These are phyloP conservation scores for Colletotrichum shisoi DNA, from an alignment of 2,329 filamentous ascomycete species.

Conservation along the genomic window DNA sequence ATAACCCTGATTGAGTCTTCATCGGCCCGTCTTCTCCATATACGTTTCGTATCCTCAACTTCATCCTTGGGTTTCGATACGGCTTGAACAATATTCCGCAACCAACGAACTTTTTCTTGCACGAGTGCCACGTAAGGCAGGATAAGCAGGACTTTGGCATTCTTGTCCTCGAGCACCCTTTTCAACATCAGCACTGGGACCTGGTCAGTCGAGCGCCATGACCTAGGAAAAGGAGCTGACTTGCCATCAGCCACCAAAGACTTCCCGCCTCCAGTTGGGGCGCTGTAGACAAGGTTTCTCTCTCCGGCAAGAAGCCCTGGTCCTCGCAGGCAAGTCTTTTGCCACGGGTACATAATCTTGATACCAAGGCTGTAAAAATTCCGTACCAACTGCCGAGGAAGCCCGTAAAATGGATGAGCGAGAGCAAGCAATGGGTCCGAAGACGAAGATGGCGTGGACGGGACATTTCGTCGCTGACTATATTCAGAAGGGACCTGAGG, in stretches of 20 bases:
- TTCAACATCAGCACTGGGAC: slow-evolving; percentile 73
- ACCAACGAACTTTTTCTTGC: slow-evolving; percentile 79
- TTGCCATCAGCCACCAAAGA: slow-evolving; percentile 72
- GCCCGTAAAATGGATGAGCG: slow-evolving; percentile 67
- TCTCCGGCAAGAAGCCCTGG: slow-evolving; percentile 70
- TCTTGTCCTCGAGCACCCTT: slow-evolving; percentile 68
- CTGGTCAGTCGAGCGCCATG: slow-evolving; percentile 24
- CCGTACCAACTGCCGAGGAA: slow-evolving; percentile 66
- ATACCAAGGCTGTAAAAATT: slow-evolving; percentile 75
- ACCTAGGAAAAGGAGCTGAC: slow-evolving; percentile 30
- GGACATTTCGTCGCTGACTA: slow-evolving; percentile 62
- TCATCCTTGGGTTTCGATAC: slow-evolving; percentile 56
- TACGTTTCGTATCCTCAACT: slow-evolving; percentile 49
- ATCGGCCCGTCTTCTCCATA: slow-evolving; percentile 64
- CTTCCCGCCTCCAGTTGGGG: slow-evolving; percentile 80
- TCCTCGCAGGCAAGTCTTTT: slow-evolving; percentile 75
- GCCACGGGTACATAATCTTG: slow-evolving; percentile 78
- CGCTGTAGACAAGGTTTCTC: slow-evolving; percentile 79
- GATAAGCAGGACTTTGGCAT: slow-evolving; percentile 74
- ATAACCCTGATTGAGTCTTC: slow-evolving; percentile 70
- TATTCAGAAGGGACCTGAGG: slow-evolving; percentile 57
- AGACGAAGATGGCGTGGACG: slow-evolving; percentile 62
- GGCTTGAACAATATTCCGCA: slow-evolving; percentile 71
- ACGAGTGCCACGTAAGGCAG: slow-evolving; percentile 81
- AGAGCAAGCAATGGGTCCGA: slow-evolving; percentile 67